Evolutionary conservation across 345 rosid genomes (phyloP), one percentile per base, ranked within the genome.

Genomic region (Heritiera littoralis): DNA sequence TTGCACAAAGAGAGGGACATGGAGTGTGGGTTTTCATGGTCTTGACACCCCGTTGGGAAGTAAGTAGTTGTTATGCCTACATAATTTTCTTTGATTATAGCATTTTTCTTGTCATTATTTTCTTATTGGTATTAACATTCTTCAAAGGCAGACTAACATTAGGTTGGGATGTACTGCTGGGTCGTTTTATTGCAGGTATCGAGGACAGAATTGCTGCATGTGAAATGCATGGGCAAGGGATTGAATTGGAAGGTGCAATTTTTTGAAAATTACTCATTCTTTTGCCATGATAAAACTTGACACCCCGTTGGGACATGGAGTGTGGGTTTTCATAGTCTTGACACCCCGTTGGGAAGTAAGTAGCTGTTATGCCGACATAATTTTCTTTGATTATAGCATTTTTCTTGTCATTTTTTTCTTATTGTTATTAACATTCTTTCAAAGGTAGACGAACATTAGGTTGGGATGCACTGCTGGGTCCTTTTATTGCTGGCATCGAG

Each of bases 251-350:
- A n/a, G n/a, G n/a, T n/a, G n/a, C n/a, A n/a, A n/a, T n/a, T n/a
- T n/a, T n/a, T n/a, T n/a, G n/a, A n/a, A n/a, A n/a, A n/a, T n/a
- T n/a, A n/a, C n/a, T n/a, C n/a, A n/a, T n/a, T n/a, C n/a, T n/a
- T n/a, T n/a, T n/a, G n/a, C n/a, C n/a, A n/a, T n/a, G n/a, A n/a
- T n/a, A n/a, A n/a, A n/a, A n/a, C n/a, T n/a, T n/a, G n/a, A n/a
- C n/a, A n/a, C n/a, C n/a, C n/a, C n/a, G n/a, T n/a, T n/a, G 80
- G 85, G 98, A 96, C 86, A 90, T 87, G 95, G 98, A 91, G 13
- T 59, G 83, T 78, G 99, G 99, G 77, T 96, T 96, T 87, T 95
- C 99, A 65, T 93, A 98, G 98, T 94, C 94, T 10, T 97, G 98
- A 60, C 58, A 93, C 78, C 98, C 98, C 17, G 85, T 94, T 78